These are phyloP conservation scores for Niebla homalea DNA, from an alignment of 495 filamentous ascomycete species.

Conservation along the genomic window DNA sequence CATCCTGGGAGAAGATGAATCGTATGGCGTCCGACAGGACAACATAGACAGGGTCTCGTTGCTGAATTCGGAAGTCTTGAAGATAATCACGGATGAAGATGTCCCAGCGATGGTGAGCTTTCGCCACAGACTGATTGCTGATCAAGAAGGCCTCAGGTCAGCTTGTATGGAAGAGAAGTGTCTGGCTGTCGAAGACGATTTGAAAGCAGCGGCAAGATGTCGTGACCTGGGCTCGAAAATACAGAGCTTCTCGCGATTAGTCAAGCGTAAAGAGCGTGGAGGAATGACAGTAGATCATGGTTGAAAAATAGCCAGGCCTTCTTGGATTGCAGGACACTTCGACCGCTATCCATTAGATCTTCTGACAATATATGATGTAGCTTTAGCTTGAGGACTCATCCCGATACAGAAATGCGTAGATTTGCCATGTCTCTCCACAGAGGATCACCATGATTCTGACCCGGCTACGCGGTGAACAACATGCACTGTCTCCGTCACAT, in stretches of 20 bases:
- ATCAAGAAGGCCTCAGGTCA: slow-evolving; percentile 25
- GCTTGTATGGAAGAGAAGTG: slow-evolving; percentile 33
- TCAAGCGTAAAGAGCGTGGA: slow-evolving; percentile 10
- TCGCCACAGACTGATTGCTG: slow-evolving; percentile 20
- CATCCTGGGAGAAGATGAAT: slow-evolving; percentile 20
- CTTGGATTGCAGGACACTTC: too few species aligned
- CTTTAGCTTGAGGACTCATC: too few species aligned
- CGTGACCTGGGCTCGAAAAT: slow-evolving; percentile 37
- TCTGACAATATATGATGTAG: too few species aligned
- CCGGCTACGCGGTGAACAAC: too few species aligned
- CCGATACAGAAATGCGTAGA: too few species aligned
- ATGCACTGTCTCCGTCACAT: too few species aligned
- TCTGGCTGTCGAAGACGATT: slow-evolving; percentile 28
- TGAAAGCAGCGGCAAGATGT: slow-evolving; percentile 31
- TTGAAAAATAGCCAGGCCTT: too few species aligned
- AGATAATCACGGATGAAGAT: slow-evolving; percentile 15
- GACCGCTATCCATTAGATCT: too few species aligned
- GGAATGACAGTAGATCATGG: background rate
- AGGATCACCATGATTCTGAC: too few species aligned
- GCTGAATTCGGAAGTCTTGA: slow-evolving; percentile 9
- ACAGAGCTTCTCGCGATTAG: slow-evolving; percentile 30
- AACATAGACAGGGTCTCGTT: slow-evolving; percentile 22
- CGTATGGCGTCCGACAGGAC: slow-evolving; percentile 23
- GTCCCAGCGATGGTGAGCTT: slow-evolving; percentile 19
- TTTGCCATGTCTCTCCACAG: too few species aligned